A percentile compares a stretch with the other conserved stretches of the same genome.
Conservation (phyloP, 306 rosid genomes). For the Medicago ruthenica region DNA sequence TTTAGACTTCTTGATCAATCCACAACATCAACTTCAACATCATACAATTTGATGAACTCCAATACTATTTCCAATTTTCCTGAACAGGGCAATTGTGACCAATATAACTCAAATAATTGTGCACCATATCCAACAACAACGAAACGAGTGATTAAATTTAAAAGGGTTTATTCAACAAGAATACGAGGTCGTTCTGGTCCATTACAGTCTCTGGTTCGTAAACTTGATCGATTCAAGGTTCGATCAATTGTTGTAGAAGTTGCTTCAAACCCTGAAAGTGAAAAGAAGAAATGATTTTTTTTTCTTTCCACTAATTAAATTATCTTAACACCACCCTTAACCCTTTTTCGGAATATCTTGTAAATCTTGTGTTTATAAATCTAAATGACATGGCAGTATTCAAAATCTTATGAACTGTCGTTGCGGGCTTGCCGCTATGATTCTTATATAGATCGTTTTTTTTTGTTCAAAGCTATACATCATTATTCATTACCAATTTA, state of each 20-base stretch:
- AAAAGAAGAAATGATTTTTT: not conserved
- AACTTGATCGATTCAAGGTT: conserved; percentile 48
- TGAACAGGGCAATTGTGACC: not conserved
- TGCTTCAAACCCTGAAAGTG: not conserved
- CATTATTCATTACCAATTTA: too few relatives aligned
- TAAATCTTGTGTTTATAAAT: too few relatives aligned
- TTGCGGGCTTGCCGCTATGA: too few relatives aligned
- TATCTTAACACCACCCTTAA: not conserved
- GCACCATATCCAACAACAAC: not conserved
- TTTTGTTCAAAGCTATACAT: too few relatives aligned
- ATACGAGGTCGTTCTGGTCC: conserved; percentile 39
- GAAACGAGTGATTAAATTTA: conserved; percentile 17
- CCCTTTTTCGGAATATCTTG: not conserved
- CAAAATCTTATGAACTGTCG: too few relatives aligned
- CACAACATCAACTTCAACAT: conserved; percentile 28
- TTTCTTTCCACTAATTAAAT: not conserved
- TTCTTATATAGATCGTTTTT: too few relatives aligned
- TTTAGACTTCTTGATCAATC: not conserved
- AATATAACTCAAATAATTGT: not conserved
- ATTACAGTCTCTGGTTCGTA: conserved; percentile 29
- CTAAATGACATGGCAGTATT: not conserved
- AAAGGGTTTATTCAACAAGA: conserved; percentile 42
- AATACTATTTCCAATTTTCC: not conserved
- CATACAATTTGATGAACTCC: not conserved
- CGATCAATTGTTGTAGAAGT: conserved; percentile 29